Conservation (phyloP, 306 rosid species). For the Cucumis cinereus region DNA sequence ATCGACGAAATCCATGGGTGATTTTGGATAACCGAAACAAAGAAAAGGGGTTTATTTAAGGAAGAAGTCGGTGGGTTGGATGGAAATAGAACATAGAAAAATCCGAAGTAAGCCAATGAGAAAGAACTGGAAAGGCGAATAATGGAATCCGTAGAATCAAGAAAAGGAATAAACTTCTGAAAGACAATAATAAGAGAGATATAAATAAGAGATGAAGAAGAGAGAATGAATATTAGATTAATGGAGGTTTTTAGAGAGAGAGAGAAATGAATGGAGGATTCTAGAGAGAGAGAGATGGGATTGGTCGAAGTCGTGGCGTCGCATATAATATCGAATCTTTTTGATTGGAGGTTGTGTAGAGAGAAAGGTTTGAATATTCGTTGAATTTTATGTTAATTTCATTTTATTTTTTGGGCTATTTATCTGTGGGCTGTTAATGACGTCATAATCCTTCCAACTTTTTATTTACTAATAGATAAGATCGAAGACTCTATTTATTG, state of each 20-base stretch:
- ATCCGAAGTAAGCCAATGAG: conserved; percentile 2
- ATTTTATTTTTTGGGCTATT: background rate
- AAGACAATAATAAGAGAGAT: background rate
- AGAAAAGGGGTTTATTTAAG: background rate
- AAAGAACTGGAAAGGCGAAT: background rate
- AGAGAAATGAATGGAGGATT: background rate
- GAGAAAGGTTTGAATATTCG: background rate
- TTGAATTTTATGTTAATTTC: background rate
- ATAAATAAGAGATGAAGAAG: background rate
- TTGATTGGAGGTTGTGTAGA: conserved; percentile 14
- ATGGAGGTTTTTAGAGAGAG: background rate
- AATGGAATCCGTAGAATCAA: background rate
- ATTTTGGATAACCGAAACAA: background rate
- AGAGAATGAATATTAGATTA: background rate
- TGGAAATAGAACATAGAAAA: background rate
- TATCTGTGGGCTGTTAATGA: conserved; percentile 1
- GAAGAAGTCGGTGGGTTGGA: background rate
- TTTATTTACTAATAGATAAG: background rate
- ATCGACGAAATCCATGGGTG: background rate
- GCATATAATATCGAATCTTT: conserved; percentile 57
- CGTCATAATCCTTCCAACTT: background rate
- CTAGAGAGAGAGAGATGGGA: background rate
- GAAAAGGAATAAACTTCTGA: background rate
- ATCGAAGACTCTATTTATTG: background rate
- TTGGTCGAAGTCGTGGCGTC: conserved; percentile 73